These are phyloP conservation scores for Mytilinidion resinicola DNA, from an alignment of 495 filamentous ascomycete species.

Conservation along the genomic window DNA sequence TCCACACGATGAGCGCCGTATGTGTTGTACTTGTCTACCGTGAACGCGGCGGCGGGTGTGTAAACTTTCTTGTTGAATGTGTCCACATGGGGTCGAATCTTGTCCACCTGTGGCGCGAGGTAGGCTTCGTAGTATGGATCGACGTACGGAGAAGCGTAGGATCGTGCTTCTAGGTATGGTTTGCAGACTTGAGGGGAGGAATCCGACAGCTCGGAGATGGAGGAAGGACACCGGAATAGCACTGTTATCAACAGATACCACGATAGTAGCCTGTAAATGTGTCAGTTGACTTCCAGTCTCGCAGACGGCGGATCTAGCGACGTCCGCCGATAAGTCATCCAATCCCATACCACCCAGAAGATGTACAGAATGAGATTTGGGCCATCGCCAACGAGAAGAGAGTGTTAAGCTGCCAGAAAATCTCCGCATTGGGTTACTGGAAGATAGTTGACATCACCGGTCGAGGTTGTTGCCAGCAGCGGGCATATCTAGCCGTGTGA, in stretches of 20 bases:
- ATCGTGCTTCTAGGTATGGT: constrained; percentile 67
- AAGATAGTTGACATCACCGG: no score
- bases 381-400: no score
- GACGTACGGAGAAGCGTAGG: constrained; percentile 65
- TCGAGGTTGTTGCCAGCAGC: no score
- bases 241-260: constrained; percentile 83
- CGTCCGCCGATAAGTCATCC: no score
- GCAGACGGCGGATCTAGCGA: no score
- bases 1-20: constrained; percentile 75
- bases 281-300: not conserved
- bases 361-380: no score
- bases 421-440: no score
- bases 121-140: constrained; percentile 84
- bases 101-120: constrained; percentile 73
- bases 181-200: constrained; percentile 75
- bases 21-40: constrained; percentile 54
- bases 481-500: no score
- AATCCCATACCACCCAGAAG: no score
- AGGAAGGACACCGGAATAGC: constrained; percentile 74
- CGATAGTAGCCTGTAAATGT: constrained; percentile 54
- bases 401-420: no score
- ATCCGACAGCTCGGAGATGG: constrained; percentile 56
- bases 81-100: constrained; percentile 66
- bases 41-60: constrained; percentile 57
- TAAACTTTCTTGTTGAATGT: constrained; percentile 60